These are phyloP conservation scores for Schizophyllum amplum DNA, from an alignment of 1,284 basidiomycete species.

Conservation along the genomic window DNA sequence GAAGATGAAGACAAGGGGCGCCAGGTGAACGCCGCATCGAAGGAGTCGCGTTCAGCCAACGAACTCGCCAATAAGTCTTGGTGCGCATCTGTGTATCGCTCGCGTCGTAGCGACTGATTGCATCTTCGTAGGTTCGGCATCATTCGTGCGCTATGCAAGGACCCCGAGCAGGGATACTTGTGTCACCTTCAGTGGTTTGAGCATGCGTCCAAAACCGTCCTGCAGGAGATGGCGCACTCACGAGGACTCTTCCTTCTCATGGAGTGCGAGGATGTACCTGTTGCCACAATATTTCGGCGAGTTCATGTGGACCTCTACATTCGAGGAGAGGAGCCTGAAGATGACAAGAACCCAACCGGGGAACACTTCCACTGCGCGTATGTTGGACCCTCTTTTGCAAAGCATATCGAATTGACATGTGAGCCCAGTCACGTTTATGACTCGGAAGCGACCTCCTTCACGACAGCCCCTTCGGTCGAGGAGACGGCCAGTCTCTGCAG, in stretches of 20 bases:
- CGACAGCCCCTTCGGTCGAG: not conserved
- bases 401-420: too few relatives aligned
- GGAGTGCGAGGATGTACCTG: slow-evolving; percentile 6
- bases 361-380: slow-evolving; percentile 9
- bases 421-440: not conserved
- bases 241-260: slow-evolving; percentile 7
- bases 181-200: slow-evolving; percentile 11
- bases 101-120: not conserved
- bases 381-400: not conserved
- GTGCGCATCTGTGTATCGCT: not conserved
- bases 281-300: slow-evolving; percentile 5
- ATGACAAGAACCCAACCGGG: not conserved
- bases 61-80: slow-evolving; percentile 8
- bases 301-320: slow-evolving; percentile 1
- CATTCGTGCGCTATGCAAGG: slow-evolving; percentile 9
- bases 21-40: not conserved
- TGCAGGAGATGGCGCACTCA: slow-evolving; percentile 7
- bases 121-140: slow-evolving; percentile 6
- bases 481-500: not conserved
- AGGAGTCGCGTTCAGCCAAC: slow-evolving; percentile 4
- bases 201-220: slow-evolving; percentile 7
- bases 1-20: slow-evolving; percentile 1
- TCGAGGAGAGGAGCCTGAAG: slow-evolving; percentile 6
- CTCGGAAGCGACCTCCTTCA: not conserved
- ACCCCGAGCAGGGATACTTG: slow-evolving; percentile 2